Evolutionary conservation across 495 filamentous ascomycete genomes (phyloP), one percentile per base, ranked within the genome.

Genomic region (Apiosordaria backusii): DNA sequence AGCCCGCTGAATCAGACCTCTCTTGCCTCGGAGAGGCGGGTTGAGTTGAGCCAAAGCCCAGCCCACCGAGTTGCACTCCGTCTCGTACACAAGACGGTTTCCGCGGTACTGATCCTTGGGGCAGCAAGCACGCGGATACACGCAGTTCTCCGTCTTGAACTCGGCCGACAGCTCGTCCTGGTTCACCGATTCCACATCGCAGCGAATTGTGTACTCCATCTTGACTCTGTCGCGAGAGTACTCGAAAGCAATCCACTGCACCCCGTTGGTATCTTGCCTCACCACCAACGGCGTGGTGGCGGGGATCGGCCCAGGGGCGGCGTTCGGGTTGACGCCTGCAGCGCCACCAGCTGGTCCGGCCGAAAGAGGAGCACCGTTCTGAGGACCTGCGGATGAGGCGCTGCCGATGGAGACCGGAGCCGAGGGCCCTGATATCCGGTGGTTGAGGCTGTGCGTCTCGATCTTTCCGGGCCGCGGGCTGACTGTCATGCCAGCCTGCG

Each of bases 151-250:
- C 5, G 89, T 91, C 81, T 96, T 97, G 86, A 98, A 98, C 61
- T 97, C 93, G 69, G 84, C 82, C 67, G 84, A 85, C 27, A 99
- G 86, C 54, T 84, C 88, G 60, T 97, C 93, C 60, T 94, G 91
- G 74, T 92, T 92, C 55, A 99, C 92, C 1, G 93, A 97, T 79
- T 97, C 95, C 23, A 98, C 95, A 71, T 99, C 95, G 73, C 95
- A 99, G 40, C 95, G 89, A 73, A 99, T 99, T 0, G 93, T 97
- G 77, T 99, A 99, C 76, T 97, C 95, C 92, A 97, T 97, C 86
- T 99, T 99, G 68, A 99, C 93, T 27, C 95, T 85, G 75, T 99
- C 95, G 25, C 95, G 88, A 18, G 96, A 98, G 76, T 99, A 99
- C 73, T 99, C 95, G 65, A 99, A 99, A 3, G 93, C 92, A 68